Evolutionary conservation across 1,284 basidiomycete genomes (phyloP).

Genomic region (Mycosarcoma mackinlayi): DNA sequence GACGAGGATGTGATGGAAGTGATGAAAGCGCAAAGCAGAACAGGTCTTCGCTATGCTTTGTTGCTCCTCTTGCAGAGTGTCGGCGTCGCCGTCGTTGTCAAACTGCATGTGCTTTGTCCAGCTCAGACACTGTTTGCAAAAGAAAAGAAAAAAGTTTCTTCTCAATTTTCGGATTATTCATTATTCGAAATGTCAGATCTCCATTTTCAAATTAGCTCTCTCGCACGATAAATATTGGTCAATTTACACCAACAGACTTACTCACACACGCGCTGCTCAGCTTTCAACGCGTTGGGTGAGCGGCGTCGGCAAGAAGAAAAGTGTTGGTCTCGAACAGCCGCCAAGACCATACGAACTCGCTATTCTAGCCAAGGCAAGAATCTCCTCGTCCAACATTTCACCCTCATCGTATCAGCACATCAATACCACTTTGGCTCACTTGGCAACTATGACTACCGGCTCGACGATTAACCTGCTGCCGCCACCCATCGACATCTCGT

Average conservation of each 20-base stretch:
- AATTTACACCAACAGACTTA: slow-evolving; percentile 16
- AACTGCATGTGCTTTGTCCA: no score
- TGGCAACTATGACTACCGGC: slow-evolving; percentile 6
- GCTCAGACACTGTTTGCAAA: not conserved
- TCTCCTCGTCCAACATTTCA: no score
- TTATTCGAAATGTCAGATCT: not conserved
- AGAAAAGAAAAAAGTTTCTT: slow-evolving; percentile 25
- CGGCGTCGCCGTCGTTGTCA: no score
- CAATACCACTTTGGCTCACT: not conserved
- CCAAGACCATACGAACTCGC: no score
- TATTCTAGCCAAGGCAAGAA: no score
- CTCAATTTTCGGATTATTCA: slow-evolving; percentile 9
- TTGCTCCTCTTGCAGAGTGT: no score
- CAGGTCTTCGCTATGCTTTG: not conserved
- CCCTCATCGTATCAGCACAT: no score
- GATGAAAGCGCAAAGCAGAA: not conserved
- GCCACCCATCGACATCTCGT: slow-evolving; percentile 22
- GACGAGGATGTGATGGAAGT: not conserved
- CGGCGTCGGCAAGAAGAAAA: not conserved
- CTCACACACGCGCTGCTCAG: slow-evolving; percentile 1
- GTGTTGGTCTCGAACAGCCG: slow-evolving; percentile 39
- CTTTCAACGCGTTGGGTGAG: slow-evolving; percentile 4
- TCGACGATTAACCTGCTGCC: slow-evolving; percentile 18
- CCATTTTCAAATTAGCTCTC: no score
- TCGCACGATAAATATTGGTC: slow-evolving; percentile 6